Conservation (phyloP, 176 grass and related monocot species). For the Raddia distichophylla region DNA sequence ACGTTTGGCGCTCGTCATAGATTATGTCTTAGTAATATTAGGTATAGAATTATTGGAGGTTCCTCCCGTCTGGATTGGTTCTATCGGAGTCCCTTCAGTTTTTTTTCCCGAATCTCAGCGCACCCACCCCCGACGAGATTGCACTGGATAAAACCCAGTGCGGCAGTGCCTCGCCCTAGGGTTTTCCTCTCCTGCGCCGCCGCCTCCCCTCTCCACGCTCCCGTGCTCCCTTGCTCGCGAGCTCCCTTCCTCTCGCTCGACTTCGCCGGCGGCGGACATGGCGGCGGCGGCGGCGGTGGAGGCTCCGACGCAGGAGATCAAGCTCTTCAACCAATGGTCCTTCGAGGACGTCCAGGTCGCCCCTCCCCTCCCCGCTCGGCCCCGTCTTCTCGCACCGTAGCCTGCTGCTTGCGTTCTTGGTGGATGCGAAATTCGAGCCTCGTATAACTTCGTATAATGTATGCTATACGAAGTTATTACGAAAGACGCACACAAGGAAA, state of each 20-base stretch:
- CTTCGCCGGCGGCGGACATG: background rate
- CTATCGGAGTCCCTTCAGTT: too few relatives aligned
- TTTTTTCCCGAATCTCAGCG: slow-evolving; percentile 14
- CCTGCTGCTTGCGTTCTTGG: background rate
- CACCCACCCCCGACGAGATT: background rate
- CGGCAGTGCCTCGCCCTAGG: background rate
- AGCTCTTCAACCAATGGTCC: slow-evolving; percentile 43
- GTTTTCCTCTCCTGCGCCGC: slow-evolving; percentile 9
- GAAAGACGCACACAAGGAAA: too few relatives aligned
- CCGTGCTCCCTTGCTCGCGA: background rate
- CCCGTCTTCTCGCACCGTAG: background rate
- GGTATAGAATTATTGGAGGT: too few relatives aligned
- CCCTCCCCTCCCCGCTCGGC: too few relatives aligned
- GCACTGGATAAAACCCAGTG: background rate
- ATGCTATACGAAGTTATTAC: too few relatives aligned
- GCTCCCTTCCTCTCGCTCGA: background rate
- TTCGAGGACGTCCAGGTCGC: slow-evolving; percentile 41
- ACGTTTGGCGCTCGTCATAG: too few relatives aligned
- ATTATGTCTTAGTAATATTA: too few relatives aligned
- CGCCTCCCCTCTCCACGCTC: background rate
- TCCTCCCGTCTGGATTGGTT: too few relatives aligned
- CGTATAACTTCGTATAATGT: too few relatives aligned
- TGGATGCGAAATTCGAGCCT: background rate
- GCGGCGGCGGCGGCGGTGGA: slow-evolving; percentile 28
- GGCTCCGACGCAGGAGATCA: slow-evolving; percentile 25